Conservation (phyloP, 2,329 filamentous ascomycete genomes). For the Pseudogymnoascus destructans region DNA sequence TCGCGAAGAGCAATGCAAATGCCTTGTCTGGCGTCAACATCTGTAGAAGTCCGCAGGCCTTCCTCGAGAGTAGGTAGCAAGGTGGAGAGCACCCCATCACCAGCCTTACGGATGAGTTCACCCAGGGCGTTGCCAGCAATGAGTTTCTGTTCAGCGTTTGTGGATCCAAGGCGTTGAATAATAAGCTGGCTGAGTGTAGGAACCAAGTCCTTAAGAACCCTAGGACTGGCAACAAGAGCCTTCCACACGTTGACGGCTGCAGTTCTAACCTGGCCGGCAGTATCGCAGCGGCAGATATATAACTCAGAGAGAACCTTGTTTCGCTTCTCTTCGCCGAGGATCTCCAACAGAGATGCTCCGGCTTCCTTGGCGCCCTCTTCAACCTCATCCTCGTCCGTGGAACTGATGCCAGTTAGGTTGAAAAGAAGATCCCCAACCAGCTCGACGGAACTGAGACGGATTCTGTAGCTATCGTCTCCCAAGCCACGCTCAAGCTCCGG, state of each 20-base stretch:
- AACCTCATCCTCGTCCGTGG: conserved; percentile 65
- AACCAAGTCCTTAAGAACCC: conserved; percentile 86
- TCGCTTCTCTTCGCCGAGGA: conserved; percentile 87
- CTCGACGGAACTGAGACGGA: conserved; percentile 95
- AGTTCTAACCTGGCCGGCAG: conserved; percentile 75
- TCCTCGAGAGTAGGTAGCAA: conserved; percentile 86
- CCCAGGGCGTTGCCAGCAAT: conserved; percentile 96
- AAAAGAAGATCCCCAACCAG: conserved; percentile 93
- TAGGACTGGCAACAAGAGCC: conserved; percentile 80
- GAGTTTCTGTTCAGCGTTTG: conserved; percentile 97
- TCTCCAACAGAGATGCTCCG: conserved; percentile 82
- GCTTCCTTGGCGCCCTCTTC: conserved; percentile 72
- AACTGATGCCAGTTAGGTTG: conserved; percentile 90
- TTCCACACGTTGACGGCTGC: conserved; percentile 95
- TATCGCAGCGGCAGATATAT: conserved; percentile 96
- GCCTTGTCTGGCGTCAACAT: conserved; percentile 87
- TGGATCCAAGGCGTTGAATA: conserved; percentile 83
- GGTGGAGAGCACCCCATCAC: conserved; percentile 79
- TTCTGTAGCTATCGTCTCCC: conserved; percentile 94
- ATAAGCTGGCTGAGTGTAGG: conserved; percentile 91
- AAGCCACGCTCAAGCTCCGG: conserved; percentile 92
- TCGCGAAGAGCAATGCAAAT: conserved; percentile 95
- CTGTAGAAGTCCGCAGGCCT: conserved; percentile 73
- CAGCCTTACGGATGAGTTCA: conserved; percentile 92
- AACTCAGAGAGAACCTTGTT: conserved; percentile 96